A percentile compares a stretch with the other conserved stretches of the same genome.
These are phyloP conservation scores for Pistacia integerrima DNA, from an alignment of 345 rosid species.

Conservation along the genomic window DNA sequence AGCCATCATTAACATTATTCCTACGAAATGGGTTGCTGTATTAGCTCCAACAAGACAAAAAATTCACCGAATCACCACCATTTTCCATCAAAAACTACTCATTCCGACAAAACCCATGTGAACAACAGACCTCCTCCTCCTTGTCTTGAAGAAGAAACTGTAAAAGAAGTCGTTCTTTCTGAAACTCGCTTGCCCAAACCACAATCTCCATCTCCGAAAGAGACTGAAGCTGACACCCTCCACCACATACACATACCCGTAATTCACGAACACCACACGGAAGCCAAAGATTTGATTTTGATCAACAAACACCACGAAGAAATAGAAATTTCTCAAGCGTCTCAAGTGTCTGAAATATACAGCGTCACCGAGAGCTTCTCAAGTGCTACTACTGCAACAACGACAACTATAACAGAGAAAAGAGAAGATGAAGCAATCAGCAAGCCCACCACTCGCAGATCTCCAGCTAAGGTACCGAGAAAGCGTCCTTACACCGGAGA, in stretches of 20 bases:
- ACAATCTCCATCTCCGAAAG: not conserved
- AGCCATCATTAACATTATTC: not conserved
- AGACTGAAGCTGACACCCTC: constrained; percentile 12
- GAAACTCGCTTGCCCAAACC: constrained; percentile 40
- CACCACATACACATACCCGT: constrained; percentile 10
- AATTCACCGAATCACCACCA: constrained; percentile 11
- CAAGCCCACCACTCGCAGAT: constrained; percentile 33
- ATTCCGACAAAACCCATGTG: not conserved
- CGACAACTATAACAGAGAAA: constrained; percentile 36
- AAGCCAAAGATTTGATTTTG: constrained; percentile 22
- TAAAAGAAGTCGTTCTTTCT: constrained; percentile 67
- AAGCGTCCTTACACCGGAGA: constrained; percentile 40
- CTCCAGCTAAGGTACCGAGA: constrained; percentile 44
- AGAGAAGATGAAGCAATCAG: constrained; percentile 66
- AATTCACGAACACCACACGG: constrained; percentile 15
- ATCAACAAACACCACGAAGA: constrained; percentile 24
- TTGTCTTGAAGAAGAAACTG: constrained; percentile 62
- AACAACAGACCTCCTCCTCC: constrained; percentile 27
- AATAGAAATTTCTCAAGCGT: constrained; percentile 40
- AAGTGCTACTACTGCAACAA: constrained; percentile 47
- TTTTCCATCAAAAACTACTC: constrained; percentile 28
- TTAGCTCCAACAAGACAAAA: constrained; percentile 37
- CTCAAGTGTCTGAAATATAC: constrained; percentile 57
- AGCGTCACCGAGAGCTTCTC: constrained; percentile 50
- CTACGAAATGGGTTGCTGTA: constrained; percentile 58